phyloP scores from a whole-genome alignment of 2,329 filamentous ascomycete genomes.

The Pseudogymnoascus sp. region DNA sequence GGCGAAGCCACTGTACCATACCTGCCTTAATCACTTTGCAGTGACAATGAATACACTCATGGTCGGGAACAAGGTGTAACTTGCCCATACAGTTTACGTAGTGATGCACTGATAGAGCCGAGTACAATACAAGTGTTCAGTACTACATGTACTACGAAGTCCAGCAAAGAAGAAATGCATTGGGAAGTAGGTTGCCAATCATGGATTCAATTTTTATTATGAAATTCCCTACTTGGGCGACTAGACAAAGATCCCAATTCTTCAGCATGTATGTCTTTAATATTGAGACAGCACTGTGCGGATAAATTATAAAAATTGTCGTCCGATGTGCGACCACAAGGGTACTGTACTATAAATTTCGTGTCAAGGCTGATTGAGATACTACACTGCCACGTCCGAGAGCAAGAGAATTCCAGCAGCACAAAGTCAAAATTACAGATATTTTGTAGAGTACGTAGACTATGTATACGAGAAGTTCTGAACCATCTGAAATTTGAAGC shows the following conservation, averaged over 20 bases:
- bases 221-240: background rate
- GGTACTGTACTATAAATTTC: background rate
- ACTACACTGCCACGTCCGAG: background rate
- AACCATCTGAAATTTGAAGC: background rate
- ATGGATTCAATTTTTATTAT: background rate
- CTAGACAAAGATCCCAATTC: background rate
- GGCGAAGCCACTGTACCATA: conserved; percentile 26
- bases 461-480: background rate
- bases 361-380: background rate
- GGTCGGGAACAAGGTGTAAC: conserved; percentile 3
- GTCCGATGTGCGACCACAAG: background rate
- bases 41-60: conserved; percentile 3
- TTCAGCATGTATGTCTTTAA: background rate
- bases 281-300: conserved; percentile 1
- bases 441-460: background rate
- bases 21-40: conserved; percentile 25
- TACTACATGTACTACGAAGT: background rate
- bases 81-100: conserved; percentile 9
- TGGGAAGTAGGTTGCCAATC: background rate
- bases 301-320: background rate
- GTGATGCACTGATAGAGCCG: background rate
- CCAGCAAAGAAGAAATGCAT: background rate
- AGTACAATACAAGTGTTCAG: conserved; percentile 7
- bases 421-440: background rate
- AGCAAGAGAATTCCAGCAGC: background rate